Conservation (phyloP, 2,329 filamentous ascomycete species). For the Beauveria medogensis region DNA sequence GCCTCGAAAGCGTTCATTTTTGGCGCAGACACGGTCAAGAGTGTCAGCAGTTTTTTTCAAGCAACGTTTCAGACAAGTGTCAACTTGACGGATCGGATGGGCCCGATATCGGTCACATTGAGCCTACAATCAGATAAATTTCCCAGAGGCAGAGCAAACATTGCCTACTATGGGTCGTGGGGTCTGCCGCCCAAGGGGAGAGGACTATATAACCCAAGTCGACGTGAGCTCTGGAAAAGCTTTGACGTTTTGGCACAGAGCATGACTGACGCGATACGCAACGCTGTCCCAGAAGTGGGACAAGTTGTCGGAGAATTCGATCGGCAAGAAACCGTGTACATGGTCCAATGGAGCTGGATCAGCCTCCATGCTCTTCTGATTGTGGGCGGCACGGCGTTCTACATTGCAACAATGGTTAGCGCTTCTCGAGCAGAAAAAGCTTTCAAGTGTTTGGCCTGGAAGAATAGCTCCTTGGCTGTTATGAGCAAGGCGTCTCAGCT, state of each 20-base stretch:
- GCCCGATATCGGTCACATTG: too few species aligned
- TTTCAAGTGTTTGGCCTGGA: neutral
- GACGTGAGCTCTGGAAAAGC: too few species aligned
- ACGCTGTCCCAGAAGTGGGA: neutral
- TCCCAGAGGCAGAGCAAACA: neutral
- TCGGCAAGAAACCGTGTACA: neutral
- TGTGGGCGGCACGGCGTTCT: neutral
- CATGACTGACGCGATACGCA: neutral
- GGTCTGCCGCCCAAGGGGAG: neutral
- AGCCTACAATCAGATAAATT: neutral
- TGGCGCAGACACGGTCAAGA: neutral
- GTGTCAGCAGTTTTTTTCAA: too few species aligned
- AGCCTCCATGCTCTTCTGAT: neutral
- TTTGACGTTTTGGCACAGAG: too few species aligned
- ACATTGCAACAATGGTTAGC: neutral
- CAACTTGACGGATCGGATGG: too few species aligned
- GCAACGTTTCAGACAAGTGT: too few species aligned
- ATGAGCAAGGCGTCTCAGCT: neutral
- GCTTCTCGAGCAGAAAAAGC: neutral
- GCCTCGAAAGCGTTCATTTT: neutral
- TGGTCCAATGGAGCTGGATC: neutral
- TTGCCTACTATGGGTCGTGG: neutral
- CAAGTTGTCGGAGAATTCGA: neutral
- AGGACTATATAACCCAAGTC: neutral
- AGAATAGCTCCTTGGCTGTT: neutral